Evolutionary conservation across 306 rosid genomes (phyloP), one percentile per base, ranked within the genome.

Genomic region (Psophocarpus tetragonolobus): DNA sequence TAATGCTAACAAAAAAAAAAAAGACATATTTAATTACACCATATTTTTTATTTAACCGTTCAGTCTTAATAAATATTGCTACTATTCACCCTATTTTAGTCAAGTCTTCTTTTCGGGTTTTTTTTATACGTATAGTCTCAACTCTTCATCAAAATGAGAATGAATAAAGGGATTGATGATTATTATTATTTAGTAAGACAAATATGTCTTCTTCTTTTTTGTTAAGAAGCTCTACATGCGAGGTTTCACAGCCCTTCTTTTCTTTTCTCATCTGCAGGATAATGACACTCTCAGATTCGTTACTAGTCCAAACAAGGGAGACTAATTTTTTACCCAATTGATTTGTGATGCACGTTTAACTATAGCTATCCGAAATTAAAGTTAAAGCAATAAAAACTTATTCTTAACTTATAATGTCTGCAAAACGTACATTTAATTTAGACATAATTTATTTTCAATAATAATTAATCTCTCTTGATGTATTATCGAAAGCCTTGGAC

Each of bases 91-190:
- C n/a, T n/a, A n/a, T n/a, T n/a, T n/a, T n/a, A n/a, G n/a, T n/a
- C n/a, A n/a, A n/a, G 29, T 18, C 23, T 54, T 54, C 20, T 54
- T 53, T 14, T 33, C 38, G n/a, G n/a, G n/a, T 23, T 53, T 54
- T 4, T 23, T 24, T n/a, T 11, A 15, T 15, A 1, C 48, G 29
- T 26, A 26, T 26, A 26, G 35, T 57, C 18, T 71, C 15, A 35
- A 33, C 65, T 35, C 60, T 53, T 51, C 47, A 51, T 53, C 68
- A 62, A 63, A 63, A 33, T 47, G 20, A 47, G 63, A 64, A 39
- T 30, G 24, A 42, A 78, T 44, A 61, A 44, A 23, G 27, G 53
- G 8, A 12, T 7, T 23, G 38, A 75, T 39, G 58, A 12, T 53
- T 56, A n/a, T 56, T 5, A n/a, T n/a, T n/a, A n/a, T n/a, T n/a